These are phyloP conservation scores for Tetradesmus lagerheimii DNA, from an alignment of 139 green algal genomes.

Conservation along the genomic window DNA sequence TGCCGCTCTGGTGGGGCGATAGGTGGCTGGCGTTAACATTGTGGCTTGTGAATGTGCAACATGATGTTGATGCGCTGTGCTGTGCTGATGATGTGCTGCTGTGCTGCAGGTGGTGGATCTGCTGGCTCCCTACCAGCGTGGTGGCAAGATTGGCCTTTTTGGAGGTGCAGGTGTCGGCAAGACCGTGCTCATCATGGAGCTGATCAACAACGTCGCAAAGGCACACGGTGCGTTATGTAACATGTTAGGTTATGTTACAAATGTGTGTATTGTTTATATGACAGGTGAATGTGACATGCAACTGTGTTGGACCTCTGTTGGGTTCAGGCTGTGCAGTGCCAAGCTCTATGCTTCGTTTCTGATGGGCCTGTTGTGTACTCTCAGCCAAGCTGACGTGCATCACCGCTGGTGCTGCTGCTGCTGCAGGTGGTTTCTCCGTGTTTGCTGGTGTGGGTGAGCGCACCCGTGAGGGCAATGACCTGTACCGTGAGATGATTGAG, in stretches of 20 bases:
- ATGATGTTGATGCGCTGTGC: neutral
- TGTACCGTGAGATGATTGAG: constrained; percentile 99
- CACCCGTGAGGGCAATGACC: constrained; percentile 99
- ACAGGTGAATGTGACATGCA: neutral
- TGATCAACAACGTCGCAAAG: constrained; percentile 99
- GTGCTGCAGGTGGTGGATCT: constrained; percentile 95
- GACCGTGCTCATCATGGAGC: constrained; percentile 99
- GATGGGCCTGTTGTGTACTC: too few relatives aligned
- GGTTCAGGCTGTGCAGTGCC: too few relatives aligned
- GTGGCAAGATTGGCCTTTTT: constrained; percentile 99
- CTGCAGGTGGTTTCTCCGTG: constrained; percentile 98
- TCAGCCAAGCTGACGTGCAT: too few relatives aligned
- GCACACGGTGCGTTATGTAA: constrained; percentile 85
- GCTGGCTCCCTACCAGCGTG: constrained; percentile 98
- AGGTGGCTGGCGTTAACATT: too few relatives aligned
- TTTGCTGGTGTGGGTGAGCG: constrained; percentile 99
- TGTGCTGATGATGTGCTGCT: neutral
- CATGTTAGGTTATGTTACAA: neutral
- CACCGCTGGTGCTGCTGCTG: constrained; percentile 41
- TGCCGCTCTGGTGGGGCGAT: too few relatives aligned
- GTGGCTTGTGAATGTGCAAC: too few relatives aligned
- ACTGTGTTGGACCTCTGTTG: too few relatives aligned
- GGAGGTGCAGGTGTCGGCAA: constrained; percentile 99
- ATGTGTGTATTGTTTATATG: neutral
- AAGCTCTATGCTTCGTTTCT: too few relatives aligned